Evolutionary conservation across 1,284 basidiomycete genomes (phyloP).

Genomic region (Waitea zeae): DNA sequence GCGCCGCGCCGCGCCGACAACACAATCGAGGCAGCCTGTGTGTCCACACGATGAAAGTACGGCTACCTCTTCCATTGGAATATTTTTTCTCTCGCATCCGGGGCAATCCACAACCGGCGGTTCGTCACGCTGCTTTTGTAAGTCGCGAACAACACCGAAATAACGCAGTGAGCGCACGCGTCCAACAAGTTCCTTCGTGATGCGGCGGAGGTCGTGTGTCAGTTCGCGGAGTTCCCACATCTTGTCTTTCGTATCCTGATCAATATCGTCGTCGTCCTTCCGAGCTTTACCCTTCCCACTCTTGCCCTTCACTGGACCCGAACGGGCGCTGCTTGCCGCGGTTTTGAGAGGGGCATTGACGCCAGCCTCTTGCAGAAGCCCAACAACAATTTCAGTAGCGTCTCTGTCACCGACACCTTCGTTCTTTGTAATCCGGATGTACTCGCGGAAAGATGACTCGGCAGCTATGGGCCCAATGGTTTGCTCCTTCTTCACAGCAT

Average conservation of each 20-base stretch:
- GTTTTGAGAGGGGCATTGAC: slow-evolving; percentile 14
- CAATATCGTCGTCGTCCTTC: slow-evolving; percentile 33
- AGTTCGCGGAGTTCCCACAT: slow-evolving; percentile 78
- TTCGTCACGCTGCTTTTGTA: slow-evolving; percentile 55
- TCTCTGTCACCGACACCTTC: slow-evolving; percentile 65
- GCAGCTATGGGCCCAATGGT: slow-evolving; percentile 34
- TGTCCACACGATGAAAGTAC: slow-evolving; percentile 87
- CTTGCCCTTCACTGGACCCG: slow-evolving; percentile 14
- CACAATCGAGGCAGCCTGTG: slow-evolving; percentile 63
- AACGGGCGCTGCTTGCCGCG: slow-evolving; percentile 6
- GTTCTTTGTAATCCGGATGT: slow-evolving; percentile 44
- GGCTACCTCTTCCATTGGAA: slow-evolving; percentile 56
- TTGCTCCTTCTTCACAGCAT: slow-evolving; percentile 51
- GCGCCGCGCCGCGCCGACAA: slow-evolving; percentile 49
- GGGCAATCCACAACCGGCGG: slow-evolving; percentile 46
- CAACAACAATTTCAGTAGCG: slow-evolving; percentile 40
- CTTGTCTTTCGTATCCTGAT: slow-evolving; percentile 36
- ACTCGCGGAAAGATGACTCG: slow-evolving; percentile 70
- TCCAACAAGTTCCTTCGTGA: slow-evolving; percentile 78
- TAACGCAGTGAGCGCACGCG: slow-evolving; percentile 80
- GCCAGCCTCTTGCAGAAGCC: slow-evolving; percentile 46
- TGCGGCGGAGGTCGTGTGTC: slow-evolving; percentile 67
- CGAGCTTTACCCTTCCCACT: slow-evolving; percentile 27
- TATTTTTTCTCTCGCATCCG: slow-evolving; percentile 31
- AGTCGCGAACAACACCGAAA: slow-evolving; percentile 78